Base-by-base conservation (phyloP, 345 rosid species). In the Cardiospermum halicacabum region DNA sequence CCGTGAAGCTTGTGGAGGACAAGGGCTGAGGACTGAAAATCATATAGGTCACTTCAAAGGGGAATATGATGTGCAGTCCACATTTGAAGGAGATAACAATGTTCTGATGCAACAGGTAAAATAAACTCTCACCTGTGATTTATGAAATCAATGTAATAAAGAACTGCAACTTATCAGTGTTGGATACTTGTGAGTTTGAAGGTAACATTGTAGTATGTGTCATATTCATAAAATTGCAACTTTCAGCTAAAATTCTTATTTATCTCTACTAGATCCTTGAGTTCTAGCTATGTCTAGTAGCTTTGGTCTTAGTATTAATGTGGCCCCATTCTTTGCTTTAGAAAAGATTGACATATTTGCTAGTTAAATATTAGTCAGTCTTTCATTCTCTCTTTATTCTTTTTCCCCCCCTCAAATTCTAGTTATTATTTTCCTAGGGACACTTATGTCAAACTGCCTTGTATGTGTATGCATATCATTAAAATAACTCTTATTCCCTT, bases 1-100 rank as follows among this genome's bases (percentile, higher is more conserved):
- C 21, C 98, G 96, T 66, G 98, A 93, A 84, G 98, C 97, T 51
- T 84, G 90, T 65, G 97, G 96, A 75, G 98, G 97, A 56, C 98
- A 93, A 78, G 97, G 98, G 39, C 55, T 88, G 69, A 93, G 89
- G 83, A 86, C 92, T 31, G 97, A 93, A 75, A 94, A 90, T 75
- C 87, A 68, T 58, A 77, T 94, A 57, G 99, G 99, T 67, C 91
- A 86, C 48, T 56, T 88, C 73, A 94, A 84, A 82, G 77, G 87
- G 72, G 99, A 94, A 82, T 85, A 43, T 68, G 97, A 94, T 70
- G 96, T 90, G 59, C 99, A 90, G 69, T 77, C 88, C 59, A 94
- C 99, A 25, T 88, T 94, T 70, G 99, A 94, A 73, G 97, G 97
- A 58, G 97, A 94, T 80, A 94, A 94, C 67, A 84, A 88, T 68